phyloP scores from a whole-genome alignment of 179 eudicot species.

The Beta lomatogona region DNA sequence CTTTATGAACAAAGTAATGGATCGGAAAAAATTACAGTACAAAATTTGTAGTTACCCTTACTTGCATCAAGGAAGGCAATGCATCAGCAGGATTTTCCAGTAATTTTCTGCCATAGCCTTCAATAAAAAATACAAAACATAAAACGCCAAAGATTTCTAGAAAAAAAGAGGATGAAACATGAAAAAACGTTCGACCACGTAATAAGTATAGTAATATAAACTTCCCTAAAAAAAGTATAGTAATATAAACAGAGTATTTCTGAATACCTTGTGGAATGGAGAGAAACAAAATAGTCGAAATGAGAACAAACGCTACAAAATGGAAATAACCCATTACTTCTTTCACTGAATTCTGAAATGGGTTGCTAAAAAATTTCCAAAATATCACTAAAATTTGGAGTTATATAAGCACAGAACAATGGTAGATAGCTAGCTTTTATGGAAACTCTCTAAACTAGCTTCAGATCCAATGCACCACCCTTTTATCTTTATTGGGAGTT shows the following conservation, averaged over 20 bases:
- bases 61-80: neutral
- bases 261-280: constrained; percentile 2
- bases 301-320: constrained; percentile 3
- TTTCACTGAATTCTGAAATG: neutral
- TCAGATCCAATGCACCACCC: constrained; percentile 18
- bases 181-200: neutral
- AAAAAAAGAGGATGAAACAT: neutral
- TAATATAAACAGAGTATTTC: no score
- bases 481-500: constrained; percentile 18
- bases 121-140: neutral
- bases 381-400: neutral
- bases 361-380: constrained; percentile 1
- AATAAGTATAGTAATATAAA: no score
- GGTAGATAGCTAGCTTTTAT: neutral
- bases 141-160: neutral
- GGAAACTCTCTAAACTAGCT: neutral
- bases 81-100: neutral
- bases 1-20: no score
- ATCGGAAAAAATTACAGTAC: neutral
- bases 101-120: constrained; percentile 15
- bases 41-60: neutral
- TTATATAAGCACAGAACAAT: neutral
- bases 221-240: no score
- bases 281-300: constrained; percentile 4
- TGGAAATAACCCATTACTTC: neutral